Evolutionary conservation across 1,284 basidiomycete species (phyloP).

Genomic region (Heterobasidion parviporum): DNA sequence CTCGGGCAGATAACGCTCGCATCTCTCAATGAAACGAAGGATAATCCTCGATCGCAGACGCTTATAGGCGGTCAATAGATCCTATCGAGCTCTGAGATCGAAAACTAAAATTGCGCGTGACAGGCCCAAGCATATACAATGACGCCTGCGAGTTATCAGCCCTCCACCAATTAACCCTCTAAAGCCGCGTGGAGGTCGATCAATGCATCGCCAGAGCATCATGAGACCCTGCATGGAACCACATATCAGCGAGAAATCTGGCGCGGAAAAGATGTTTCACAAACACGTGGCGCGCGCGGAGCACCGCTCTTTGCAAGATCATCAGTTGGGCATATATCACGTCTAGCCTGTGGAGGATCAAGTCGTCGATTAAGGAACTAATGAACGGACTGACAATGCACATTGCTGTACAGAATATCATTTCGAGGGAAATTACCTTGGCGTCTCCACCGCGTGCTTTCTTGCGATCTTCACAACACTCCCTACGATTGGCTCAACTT

Average conservation of each 20-base stretch:
- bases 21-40: no score
- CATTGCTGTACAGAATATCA: neutral
- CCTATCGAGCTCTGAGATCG: neutral
- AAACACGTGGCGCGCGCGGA: neutral
- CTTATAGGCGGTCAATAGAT: no score
- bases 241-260: neutral
- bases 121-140: no score
- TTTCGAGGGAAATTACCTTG: conserved; percentile 1
- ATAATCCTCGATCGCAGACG: no score
- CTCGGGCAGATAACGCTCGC: neutral
- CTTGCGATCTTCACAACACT: conserved; percentile 47
- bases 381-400: neutral
- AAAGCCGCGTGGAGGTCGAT: neutral
- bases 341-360: conserved; percentile 4
- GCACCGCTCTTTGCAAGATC: conserved; percentile 6
- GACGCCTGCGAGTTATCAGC: neutral
- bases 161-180: neutral
- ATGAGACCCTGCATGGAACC: neutral
- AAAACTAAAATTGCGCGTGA: neutral
- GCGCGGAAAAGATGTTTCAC: neutral
- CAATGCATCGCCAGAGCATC: neutral
- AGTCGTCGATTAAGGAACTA: neutral
- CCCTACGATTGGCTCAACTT: conserved; percentile 59
- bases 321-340: conserved; percentile 9
- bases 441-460: conserved; percentile 25